Percentiles rank a stretch among this genome's conserved stretches.
Evolutionary conservation across 1,284 basidiomycete genomes (phyloP).

Genomic region (Ustilago trichophora): DNA sequence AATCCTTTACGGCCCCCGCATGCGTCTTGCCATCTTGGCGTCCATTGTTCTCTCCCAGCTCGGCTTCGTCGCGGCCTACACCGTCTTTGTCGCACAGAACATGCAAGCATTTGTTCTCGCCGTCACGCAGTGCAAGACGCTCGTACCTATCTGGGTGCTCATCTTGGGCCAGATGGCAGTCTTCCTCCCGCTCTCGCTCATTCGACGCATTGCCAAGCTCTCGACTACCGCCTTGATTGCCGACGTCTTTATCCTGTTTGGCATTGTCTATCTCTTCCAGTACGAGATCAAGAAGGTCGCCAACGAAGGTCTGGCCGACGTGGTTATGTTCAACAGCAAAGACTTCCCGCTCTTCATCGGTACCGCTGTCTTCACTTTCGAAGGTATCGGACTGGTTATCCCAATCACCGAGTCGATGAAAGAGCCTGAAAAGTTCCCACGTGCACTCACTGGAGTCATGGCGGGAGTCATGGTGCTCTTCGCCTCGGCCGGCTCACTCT

Average conservation of each 20-base stretch:
- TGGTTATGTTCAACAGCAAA: constrained; percentile 85
- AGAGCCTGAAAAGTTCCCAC: constrained; percentile 89
- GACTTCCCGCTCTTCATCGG: constrained; percentile 93
- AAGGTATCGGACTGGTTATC: constrained; percentile 95
- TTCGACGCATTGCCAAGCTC: constrained; percentile 73
- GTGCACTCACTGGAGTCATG: constrained; percentile 90
- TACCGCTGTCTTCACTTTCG: constrained; percentile 97
- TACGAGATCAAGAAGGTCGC: constrained; percentile 60
- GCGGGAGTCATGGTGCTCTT: constrained; percentile 80
- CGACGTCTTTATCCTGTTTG: constrained; percentile 92
- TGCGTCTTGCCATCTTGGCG: constrained; percentile 86
- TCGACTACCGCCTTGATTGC: constrained; percentile 91
- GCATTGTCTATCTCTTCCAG: constrained; percentile 69
- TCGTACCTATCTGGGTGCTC: constrained; percentile 79
- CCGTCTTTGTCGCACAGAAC: constrained; percentile 94
- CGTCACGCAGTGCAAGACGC: constrained; percentile 79
- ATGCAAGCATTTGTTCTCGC: constrained; percentile 82
- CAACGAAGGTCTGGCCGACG: constrained; percentile 71
- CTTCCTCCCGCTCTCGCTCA: constrained; percentile 70
- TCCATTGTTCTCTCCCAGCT: constrained; percentile 91
- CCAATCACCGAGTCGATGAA: constrained; percentile 96
- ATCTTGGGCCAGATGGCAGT: constrained; percentile 85
- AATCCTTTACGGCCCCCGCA: constrained; percentile 86
- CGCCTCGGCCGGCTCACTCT: constrained; percentile 85
- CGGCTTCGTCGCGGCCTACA: constrained; percentile 86